Evolutionary conservation across 805 yeast genomes (phyloP), one percentile per base, ranked within the genome.

Genomic region (Candida pini): DNA sequence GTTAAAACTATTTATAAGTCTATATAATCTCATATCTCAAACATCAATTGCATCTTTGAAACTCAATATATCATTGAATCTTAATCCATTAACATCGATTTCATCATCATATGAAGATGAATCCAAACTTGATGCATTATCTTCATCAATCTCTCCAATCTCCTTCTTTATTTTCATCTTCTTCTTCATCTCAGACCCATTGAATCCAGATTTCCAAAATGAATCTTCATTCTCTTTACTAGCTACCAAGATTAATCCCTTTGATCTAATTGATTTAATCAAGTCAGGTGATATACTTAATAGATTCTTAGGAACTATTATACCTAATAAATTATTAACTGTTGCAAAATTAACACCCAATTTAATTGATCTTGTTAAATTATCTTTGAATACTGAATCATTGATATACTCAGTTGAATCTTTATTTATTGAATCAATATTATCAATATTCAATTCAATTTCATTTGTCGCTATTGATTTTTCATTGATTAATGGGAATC

Each of bases 291-390:
- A 88, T 19, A 88, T 62, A 25, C 70, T 63, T 37, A 90, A 63
- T 35, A 92, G 53, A 36, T 80, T 79, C 18, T 76, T 71, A 0
- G 95, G 87, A 16, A 86, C 74, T 17, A 87, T 77, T 9, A 92
- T 56, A 13, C 98, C 98, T 44, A 92, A 67, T 34, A 92, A 64
- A 52, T 92, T 92, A 53, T 92, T 92, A 38, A 72, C 69, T 4
- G 79, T 70, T 0, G 96, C 89, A 54, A 86, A 88, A 33, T 71
- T 71, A 1, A 88, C 76, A 2, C 94, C 95, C 45, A 86, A 87
- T 48, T 84, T 84, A 34, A 90, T 69, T 1, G 92, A 80, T 43
- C 88, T 63, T 6, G 81, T 72, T 57, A 64, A 65, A 60, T 56
- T 51, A 34, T 69, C 73, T 33, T 62, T 62, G 38, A 53, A 51